Percentiles rank a stretch among this genome's conserved stretches.
phyloP scores from a whole-genome alignment of 2,329 filamentous ascomycete species.

The Stagonosporopsis cucurbitacearum region DNA sequence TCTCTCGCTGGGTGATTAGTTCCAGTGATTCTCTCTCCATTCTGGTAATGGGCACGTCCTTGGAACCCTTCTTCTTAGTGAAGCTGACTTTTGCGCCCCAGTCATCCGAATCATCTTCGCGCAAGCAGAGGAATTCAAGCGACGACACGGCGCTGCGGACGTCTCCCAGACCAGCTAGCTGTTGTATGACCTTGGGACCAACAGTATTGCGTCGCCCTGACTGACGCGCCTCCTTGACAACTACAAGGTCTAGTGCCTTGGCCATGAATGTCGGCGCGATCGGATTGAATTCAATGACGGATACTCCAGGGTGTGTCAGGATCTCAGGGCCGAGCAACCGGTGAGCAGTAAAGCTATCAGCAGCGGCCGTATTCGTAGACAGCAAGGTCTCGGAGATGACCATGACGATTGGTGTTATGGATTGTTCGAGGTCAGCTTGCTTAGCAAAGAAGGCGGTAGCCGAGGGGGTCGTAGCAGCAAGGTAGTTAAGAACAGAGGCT shows the following conservation, averaged over 20 bases:
- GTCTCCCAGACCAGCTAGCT: slow-evolving; percentile 85
- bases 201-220: slow-evolving; percentile 78
- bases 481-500: slow-evolving; percentile 74
- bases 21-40: slow-evolving; percentile 81
- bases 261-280: slow-evolving; percentile 85
- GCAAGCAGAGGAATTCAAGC: slow-evolving; percentile 88
- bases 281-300: slow-evolving; percentile 88
- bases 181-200: slow-evolving; percentile 78
- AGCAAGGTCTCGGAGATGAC: slow-evolving; percentile 90
- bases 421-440: slow-evolving; percentile 28
- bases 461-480: slow-evolving; percentile 70
- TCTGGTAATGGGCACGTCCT: slow-evolving; percentile 69
- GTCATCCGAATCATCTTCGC: slow-evolving; percentile 79
- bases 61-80: slow-evolving; percentile 60
- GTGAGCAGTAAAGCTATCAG: slow-evolving; percentile 93
- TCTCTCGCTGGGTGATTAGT: slow-evolving; percentile 83
- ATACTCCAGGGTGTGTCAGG: slow-evolving; percentile 77
- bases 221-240: slow-evolving; percentile 82
- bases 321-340: slow-evolving; percentile 87
- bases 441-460: slow-evolving; percentile 53
- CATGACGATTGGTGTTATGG: slow-evolving; percentile 73
- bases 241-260: slow-evolving; percentile 81
- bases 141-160: slow-evolving; percentile 91
- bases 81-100: slow-evolving; percentile 80
- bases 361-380: slow-evolving; percentile 81